Evolutionary conservation across 2,329 filamentous ascomycete species (phyloP).

Genomic region (Verticillium nubilum): DNA sequence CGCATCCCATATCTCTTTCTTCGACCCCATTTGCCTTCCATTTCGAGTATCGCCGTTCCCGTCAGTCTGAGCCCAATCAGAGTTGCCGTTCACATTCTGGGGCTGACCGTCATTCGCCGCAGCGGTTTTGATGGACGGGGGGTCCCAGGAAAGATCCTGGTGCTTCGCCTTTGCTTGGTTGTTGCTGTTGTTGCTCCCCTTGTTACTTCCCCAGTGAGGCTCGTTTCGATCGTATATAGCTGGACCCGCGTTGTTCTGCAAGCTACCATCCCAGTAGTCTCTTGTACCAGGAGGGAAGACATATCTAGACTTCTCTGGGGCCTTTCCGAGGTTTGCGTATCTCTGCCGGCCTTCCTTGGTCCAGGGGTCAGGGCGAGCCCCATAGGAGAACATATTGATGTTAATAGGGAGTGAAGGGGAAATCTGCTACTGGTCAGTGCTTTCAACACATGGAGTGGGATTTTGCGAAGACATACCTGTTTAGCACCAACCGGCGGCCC

Average conservation of each 20-base stretch:
- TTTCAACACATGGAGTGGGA: no score
- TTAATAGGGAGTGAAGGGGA: not conserved
- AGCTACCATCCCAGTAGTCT: not conserved
- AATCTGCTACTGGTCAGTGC: not conserved
- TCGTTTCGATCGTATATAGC: constrained; percentile 1
- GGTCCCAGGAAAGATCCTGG: not conserved
- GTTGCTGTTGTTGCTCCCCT: not conserved
- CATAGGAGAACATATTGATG: constrained; percentile 2
- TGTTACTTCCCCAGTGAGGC: not conserved
- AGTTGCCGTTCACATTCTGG: not conserved
- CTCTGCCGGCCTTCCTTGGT: not conserved
- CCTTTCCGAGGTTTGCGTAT: not conserved
- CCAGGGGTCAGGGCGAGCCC: not conserved
- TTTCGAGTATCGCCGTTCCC: not conserved
- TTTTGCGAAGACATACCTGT: not conserved
- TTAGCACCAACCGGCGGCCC: not conserved
- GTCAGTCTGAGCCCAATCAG: not conserved
- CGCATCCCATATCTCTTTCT: not conserved
- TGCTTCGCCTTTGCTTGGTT: not conserved
- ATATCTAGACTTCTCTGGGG: not conserved
- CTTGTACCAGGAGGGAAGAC: not conserved
- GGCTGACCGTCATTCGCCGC: not conserved
- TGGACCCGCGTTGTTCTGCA: constrained; percentile 9
- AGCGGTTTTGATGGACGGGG: not conserved
- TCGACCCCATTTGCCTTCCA: not conserved